These are phyloP conservation scores for Cymodocea nodosa DNA, from an alignment of 116 monocot species.

Conservation along the genomic window DNA sequence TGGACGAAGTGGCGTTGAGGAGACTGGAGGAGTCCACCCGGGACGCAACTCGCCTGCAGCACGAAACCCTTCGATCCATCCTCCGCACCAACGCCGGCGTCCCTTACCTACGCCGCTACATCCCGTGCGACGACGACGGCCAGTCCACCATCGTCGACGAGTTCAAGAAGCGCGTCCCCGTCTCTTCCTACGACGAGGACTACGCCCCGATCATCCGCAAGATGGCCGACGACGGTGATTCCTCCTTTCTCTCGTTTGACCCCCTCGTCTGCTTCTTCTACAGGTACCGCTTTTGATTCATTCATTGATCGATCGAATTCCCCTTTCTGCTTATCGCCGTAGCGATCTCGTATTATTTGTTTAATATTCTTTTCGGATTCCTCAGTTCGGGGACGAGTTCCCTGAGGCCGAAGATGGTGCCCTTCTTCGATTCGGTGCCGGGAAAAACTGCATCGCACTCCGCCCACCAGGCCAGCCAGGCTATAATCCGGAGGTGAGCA, in stretches of 20 bases:
- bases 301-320: too few species aligned
- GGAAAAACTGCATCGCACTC: constrained; percentile 9
- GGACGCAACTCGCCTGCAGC: constrained; percentile 18
- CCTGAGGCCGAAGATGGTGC: constrained; percentile 26
- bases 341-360: too few species aligned
- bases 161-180: constrained; percentile 21
- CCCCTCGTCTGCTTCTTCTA: constrained; percentile 35
- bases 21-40: constrained; percentile 16
- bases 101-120: constrained; percentile 9
- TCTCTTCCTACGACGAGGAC: constrained; percentile 26
- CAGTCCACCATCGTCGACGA: neutral
- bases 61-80: constrained; percentile 22
- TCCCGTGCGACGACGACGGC: neutral
- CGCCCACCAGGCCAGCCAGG: constrained; percentile 11
- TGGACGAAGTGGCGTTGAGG: too few species aligned
- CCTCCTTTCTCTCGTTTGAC: constrained; percentile 17
- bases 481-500: constrained; percentile 17
- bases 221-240: constrained; percentile 21
- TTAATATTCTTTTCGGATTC: neutral
- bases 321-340: too few species aligned
- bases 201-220: constrained; percentile 17
- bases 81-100: constrained; percentile 14
- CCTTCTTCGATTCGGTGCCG: constrained; percentile 18
- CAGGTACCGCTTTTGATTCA: constrained; percentile 10
- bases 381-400: constrained; percentile 30